Conservation (phyloP, 75 land plant species). For the Isoetes taiwanensis region DNA sequence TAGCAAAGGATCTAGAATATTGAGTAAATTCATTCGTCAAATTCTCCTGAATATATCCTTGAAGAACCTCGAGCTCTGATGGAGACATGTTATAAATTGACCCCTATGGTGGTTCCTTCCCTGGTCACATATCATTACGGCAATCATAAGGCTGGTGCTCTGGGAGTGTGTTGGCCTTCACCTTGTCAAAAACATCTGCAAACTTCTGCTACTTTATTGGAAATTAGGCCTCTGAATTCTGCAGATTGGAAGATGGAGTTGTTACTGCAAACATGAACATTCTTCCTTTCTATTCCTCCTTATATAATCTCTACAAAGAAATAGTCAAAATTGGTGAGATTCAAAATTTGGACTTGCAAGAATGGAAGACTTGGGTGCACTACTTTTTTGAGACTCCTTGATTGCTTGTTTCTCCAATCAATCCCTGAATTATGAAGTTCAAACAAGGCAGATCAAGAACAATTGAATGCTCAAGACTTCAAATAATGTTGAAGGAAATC, state of each 20-base stretch:
- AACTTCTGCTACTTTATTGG: conserved; percentile 10
- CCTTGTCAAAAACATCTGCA: conserved; percentile 10
- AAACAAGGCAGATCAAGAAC: conserved; percentile 14
- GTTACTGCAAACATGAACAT: neutral
- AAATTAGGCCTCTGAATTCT: neutral
- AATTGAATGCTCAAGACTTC: conserved; percentile 11
- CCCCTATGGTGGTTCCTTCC: conserved; percentile 12
- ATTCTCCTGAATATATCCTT: conserved; percentile 16
- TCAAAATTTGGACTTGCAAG: too few species aligned
- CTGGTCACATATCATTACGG: conserved; percentile 8
- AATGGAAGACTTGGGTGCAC: neutral
- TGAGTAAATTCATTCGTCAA: conserved; percentile 14
- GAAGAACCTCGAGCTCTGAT: conserved; percentile 10
- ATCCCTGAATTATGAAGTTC: conserved; percentile 11
- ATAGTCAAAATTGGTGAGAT: neutral
- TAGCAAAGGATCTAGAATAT: conserved; percentile 15
- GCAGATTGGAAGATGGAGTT: neutral
- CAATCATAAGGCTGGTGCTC: conserved; percentile 19
- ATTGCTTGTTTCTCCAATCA: neutral
- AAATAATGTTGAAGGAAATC: conserved; percentile 17
- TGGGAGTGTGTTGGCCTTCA: conserved; percentile 13
- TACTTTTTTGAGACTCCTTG: neutral
- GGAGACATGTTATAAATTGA: conserved; percentile 16
- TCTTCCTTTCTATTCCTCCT: too few species aligned
- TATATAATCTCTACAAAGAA: neutral